Evolutionary conservation across 768 basidiomycete genomes (phyloP).

Genomic region (Galerina sulciceps): DNA sequence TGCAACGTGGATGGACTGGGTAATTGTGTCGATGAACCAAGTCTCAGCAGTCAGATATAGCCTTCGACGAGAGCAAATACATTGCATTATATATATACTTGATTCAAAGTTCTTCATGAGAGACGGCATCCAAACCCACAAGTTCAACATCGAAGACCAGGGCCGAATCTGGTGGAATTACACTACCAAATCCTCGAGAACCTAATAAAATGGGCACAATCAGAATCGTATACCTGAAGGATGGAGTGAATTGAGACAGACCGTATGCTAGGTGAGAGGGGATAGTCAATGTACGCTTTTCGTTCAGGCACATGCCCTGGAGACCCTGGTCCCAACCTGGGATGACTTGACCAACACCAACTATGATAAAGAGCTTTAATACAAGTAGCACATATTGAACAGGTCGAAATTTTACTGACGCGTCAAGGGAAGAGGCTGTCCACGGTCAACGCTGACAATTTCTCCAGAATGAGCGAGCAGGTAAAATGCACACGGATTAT

Average conservation of each 20-base stretch:
- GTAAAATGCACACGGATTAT: neutral
- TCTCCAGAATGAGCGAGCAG: neutral
- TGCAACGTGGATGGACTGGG: too few relatives aligned
- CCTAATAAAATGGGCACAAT: conserved; percentile 44
- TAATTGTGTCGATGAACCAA: too few relatives aligned
- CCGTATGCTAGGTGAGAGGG: conserved; percentile 84
- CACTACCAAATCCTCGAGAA: conserved; percentile 68
- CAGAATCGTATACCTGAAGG: neutral
- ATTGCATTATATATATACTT: neutral
- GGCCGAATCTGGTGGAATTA: conserved; percentile 81
- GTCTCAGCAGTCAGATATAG: neutral
- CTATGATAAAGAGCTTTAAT: conserved; percentile 36
- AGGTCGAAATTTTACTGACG: conserved; percentile 42
- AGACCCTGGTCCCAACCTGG: conserved; percentile 87
- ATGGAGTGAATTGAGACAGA: conserved; percentile 27
- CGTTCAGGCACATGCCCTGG: conserved; percentile 81
- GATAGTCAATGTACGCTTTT: conserved; percentile 90
- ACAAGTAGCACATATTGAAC: neutral
- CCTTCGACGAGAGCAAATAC: neutral
- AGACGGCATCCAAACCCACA: conserved; percentile 55
- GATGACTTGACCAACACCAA: conserved; percentile 83
- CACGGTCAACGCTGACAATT: conserved; percentile 65
- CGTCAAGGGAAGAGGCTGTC: conserved; percentile 74
- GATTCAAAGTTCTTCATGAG: conserved; percentile 60
- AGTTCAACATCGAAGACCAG: conserved; percentile 90